Base-by-base conservation (phyloP, 306 rosid species). In the Vicia villosa region DNA sequence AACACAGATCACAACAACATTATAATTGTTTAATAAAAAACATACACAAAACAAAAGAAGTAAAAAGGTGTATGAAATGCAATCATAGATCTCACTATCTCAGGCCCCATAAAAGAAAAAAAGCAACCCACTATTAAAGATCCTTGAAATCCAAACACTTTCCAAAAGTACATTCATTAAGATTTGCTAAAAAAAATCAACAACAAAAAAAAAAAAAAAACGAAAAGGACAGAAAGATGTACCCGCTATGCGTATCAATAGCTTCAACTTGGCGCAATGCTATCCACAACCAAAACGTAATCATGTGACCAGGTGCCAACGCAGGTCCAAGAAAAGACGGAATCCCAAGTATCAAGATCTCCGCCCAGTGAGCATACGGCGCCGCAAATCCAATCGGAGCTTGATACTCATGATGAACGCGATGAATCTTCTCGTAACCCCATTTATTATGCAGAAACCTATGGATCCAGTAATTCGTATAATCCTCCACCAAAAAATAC, bases 251-350 rank as follows among this genome's bases (percentile, higher is more conserved):
- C 0, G 97, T 94, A 11, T 94, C 97, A 64, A 94, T 87, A 38
- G 99, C 97, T 77, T 94, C 99, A 63, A 91, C 61, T 82, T 94
- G 97, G 69, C 99, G 86, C 75, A 91, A 65, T 15, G 91, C 91
- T 9, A 94, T 87, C 99, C 99, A 94, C 45, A 85, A 42, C 99
- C 99, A 94, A 78, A 94, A 87, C 2, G 99, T 91, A 60, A 91
- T 72, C 81, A 94, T 87, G 79, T 94, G 99, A 16, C 99, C 97
- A 50, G 99, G 99, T 63, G 59, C 91, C 70, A 94, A 76, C 5
- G 99, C 96, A 0, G 99, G 99, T 6, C 99, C 99, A 3, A 94
- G 92, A 76, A 94, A 94, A 20, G 99, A 88, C 3, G 99, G 97
- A 75, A 94, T 87, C 8, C 99, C 99, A 3, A 94, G 92, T 55